Evolutionary conservation across 2,329 filamentous ascomycete species (phyloP).

Genomic region (Rutstroemia sp.): DNA sequence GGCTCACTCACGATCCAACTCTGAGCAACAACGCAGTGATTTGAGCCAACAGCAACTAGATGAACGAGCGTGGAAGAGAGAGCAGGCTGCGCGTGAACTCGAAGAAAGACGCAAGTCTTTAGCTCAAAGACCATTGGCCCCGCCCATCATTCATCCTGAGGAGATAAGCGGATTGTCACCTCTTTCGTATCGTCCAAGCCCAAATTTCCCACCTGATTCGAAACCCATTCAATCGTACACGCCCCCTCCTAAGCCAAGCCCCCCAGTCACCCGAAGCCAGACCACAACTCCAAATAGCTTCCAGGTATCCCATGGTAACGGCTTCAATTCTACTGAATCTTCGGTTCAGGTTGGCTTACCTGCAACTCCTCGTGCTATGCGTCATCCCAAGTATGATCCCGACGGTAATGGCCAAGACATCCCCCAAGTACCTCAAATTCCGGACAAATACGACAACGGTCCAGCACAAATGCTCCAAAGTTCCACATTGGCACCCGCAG

Average conservation of each 20-base stretch:
- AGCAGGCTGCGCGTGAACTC: constrained; percentile 73
- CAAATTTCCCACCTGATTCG: constrained; percentile 18
- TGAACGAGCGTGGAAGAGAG: constrained; percentile 60
- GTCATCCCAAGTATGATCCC: constrained; percentile 62
- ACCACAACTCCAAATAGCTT: constrained; percentile 43
- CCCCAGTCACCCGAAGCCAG: constrained; percentile 48
- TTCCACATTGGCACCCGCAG: background rate
- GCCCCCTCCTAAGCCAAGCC: constrained; percentile 32
- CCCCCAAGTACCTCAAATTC: constrained; percentile 46
- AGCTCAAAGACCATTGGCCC: constrained; percentile 70
- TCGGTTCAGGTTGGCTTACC: constrained; percentile 67
- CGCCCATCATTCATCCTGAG: constrained; percentile 69
- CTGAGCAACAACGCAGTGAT: constrained; percentile 45
- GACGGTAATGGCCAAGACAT: constrained; percentile 49
- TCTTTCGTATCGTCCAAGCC: constrained; percentile 19
- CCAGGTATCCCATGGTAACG: constrained; percentile 19
- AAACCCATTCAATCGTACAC: constrained; percentile 12
- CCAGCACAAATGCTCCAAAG: constrained; percentile 10
- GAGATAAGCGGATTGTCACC: constrained; percentile 36
- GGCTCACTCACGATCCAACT: constrained; percentile 32
- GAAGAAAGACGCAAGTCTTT: constrained; percentile 83
- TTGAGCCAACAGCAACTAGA: constrained; percentile 45
- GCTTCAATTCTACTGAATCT: constrained; percentile 40
- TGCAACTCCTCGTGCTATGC: constrained; percentile 86
- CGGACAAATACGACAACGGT: constrained; percentile 34